These are phyloP conservation scores for Phialocephala sp. DNA, from an alignment of 2,329 filamentous ascomycete genomes.

Conservation along the genomic window DNA sequence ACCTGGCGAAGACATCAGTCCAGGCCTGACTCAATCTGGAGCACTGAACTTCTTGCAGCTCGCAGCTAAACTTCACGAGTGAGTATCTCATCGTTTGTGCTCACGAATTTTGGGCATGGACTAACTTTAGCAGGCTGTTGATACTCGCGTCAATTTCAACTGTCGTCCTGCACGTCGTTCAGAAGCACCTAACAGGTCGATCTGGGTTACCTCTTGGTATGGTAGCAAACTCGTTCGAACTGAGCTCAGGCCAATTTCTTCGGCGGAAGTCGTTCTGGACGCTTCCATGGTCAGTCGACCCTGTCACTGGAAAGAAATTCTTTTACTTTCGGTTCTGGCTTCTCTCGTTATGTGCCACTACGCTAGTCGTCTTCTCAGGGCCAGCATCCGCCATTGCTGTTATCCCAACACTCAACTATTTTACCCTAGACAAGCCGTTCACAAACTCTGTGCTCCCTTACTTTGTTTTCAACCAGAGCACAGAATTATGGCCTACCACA, in stretches of 20 bases:
- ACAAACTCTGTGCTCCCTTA: background rate
- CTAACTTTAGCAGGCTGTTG: background rate
- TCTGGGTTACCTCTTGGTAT: constrained; percentile 13
- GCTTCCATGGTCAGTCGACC: background rate
- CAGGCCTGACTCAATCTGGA: constrained; percentile 12
- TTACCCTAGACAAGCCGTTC: constrained; percentile 3
- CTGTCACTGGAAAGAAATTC: constrained; percentile 1
- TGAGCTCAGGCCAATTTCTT: constrained; percentile 4
- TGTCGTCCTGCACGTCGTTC: constrained; percentile 6
- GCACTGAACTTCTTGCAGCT: constrained; percentile 12
- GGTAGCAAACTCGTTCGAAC: constrained; percentile 14
- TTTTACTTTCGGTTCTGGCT: constrained; percentile 7
- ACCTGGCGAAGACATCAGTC: background rate
- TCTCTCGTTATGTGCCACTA: constrained; percentile 1
- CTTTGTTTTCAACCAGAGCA: constrained; percentile 9
- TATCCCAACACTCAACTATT: constrained; percentile 16
- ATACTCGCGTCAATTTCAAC: constrained; percentile 10
- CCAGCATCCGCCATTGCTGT: constrained; percentile 15
- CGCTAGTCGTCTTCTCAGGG: constrained; percentile 1
- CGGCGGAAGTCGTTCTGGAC: constrained; percentile 11
- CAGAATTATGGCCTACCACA: constrained; percentile 10
- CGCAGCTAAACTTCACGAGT: constrained; percentile 15
- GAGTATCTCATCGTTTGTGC: background rate
- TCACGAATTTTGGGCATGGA: no score
- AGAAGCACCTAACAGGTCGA: background rate